These are phyloP conservation scores for Phaeoacremonium minimum DNA, from an alignment of 2,329 filamentous ascomycete genomes.

Conservation along the genomic window DNA sequence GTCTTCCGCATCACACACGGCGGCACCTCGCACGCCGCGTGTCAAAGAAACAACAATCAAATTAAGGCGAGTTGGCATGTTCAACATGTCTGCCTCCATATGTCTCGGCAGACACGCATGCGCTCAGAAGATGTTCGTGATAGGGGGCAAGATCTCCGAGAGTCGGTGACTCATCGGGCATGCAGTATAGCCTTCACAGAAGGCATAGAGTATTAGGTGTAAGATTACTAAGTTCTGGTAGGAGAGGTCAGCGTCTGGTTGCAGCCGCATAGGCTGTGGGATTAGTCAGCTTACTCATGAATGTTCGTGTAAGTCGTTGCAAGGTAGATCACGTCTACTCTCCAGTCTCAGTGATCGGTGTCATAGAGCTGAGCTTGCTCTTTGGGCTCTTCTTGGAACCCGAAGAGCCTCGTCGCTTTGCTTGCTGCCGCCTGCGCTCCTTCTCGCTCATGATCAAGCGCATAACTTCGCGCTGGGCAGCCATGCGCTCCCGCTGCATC, in stretches of 20 bases:
- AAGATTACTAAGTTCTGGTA: neutral
- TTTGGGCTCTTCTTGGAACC: slow-evolving; percentile 45
- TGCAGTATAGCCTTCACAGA: neutral
- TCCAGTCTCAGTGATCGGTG: slow-evolving; percentile 48
- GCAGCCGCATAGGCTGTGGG: neutral
- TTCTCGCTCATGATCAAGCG: slow-evolving; percentile 48
- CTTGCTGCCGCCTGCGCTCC: slow-evolving; percentile 43
- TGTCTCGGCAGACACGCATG: neutral
- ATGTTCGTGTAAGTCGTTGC: neutral
- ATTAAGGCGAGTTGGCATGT: neutral
- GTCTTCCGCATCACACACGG: neutral
- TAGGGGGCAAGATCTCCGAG: neutral
- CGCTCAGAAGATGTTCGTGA: neutral
- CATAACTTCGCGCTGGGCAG: slow-evolving; percentile 48
- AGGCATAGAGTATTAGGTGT: neutral
- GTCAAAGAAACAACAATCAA: neutral
- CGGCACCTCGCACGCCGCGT: neutral
- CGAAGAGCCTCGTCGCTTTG: slow-evolving; percentile 28
- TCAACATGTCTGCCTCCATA: neutral
- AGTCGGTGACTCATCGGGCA: neutral
- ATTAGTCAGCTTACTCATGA: neutral
- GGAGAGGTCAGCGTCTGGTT: neutral
- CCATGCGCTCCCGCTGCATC: slow-evolving; percentile 45
- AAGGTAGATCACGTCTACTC: slow-evolving; percentile 26
- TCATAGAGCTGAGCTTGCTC: slow-evolving; percentile 44